Conservation (phyloP, 2,329 filamentous ascomycete genomes). For the Mollisia scopiformis region DNA sequence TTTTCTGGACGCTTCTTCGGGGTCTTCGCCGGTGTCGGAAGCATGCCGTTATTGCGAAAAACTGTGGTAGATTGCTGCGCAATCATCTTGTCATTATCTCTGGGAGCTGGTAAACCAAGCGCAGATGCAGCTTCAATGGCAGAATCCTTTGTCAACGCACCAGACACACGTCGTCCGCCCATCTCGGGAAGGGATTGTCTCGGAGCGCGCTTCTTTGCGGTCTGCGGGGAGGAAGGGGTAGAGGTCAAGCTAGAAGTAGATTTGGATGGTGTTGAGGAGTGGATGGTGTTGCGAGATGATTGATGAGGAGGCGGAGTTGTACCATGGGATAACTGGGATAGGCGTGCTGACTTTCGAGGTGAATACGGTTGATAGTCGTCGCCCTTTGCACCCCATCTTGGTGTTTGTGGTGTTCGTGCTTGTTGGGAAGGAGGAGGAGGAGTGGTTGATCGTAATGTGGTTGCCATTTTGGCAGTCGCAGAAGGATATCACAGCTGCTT, state of each 20-base stretch:
- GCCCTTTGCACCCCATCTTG: slow-evolving; percentile 62
- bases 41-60: slow-evolving; percentile 51
- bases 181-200: slow-evolving; percentile 40
- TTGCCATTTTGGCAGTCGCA: slow-evolving; percentile 31
- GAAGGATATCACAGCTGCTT: slow-evolving; percentile 4
- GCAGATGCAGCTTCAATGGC: slow-evolving; percentile 44
- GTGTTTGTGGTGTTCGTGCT: slow-evolving; percentile 69
- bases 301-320: slow-evolving; percentile 56
- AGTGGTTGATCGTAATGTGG: slow-evolving; percentile 48
- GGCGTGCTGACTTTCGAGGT: slow-evolving; percentile 69
- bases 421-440: slow-evolving; percentile 56
- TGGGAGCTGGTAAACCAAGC: slow-evolving; percentile 31
- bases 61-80: slow-evolving; percentile 18
- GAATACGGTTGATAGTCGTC: slow-evolving; percentile 76
- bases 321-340: slow-evolving; percentile 55
- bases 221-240: slow-evolving; percentile 31
- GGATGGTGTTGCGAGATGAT: slow-evolving; percentile 35
- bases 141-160: slow-evolving; percentile 47
- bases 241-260: slow-evolving; percentile 25
- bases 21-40: slow-evolving; percentile 80
- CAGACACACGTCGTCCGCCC: slow-evolving; percentile 51
- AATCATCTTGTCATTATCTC: slow-evolving; percentile 28
- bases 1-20: slow-evolving; percentile 59
- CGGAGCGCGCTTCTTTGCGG: slow-evolving; percentile 30
- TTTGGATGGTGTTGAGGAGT: slow-evolving; percentile 15